phyloP scores from a whole-genome alignment of 371 early-diverging fungal genomes.

The Mycotypha africana region DNA sequence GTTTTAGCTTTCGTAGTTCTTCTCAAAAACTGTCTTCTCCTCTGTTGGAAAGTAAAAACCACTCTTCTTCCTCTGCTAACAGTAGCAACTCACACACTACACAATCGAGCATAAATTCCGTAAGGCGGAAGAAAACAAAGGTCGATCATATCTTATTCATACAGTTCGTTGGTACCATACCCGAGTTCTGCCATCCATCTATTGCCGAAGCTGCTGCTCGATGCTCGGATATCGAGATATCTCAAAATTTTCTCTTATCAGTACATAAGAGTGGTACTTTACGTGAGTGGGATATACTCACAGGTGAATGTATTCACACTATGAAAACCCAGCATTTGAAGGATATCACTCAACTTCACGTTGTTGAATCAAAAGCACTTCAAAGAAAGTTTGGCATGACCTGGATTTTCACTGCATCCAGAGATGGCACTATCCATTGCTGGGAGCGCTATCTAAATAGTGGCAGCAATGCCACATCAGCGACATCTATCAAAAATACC shows the following conservation, averaged over 20 bases:
- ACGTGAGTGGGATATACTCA: constrained; percentile 26
- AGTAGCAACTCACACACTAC: too few species aligned
- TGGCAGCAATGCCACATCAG: not conserved
- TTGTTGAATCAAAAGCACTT: constrained; percentile 15
- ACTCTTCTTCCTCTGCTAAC: too few species aligned
- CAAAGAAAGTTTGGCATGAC: constrained; percentile 16
- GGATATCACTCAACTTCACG: constrained; percentile 18
- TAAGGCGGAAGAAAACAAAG: not conserved
- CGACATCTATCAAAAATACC: not conserved
- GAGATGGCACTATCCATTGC: constrained; percentile 24
- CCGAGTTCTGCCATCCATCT: constrained; percentile 13
- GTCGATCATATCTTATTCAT: constrained; percentile 14
- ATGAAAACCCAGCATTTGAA: constrained; percentile 16
- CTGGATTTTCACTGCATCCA: constrained; percentile 26
- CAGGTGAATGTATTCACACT: constrained; percentile 25
- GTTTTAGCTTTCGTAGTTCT: too few species aligned
- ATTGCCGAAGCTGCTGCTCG: constrained; percentile 13
- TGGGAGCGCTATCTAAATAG: constrained; percentile 30
- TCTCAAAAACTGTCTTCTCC: too few species aligned
- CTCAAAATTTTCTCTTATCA: constrained; percentile 19
- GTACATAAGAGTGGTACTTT: constrained; percentile 20
- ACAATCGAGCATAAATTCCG: not conserved
- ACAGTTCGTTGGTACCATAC: constrained; percentile 12
- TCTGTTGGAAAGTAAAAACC: too few species aligned
- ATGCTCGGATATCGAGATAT: not conserved